phyloP scores from a whole-genome alignment of 768 basidiomycete species.

The Xerocomus brunneocitrinus region DNA sequence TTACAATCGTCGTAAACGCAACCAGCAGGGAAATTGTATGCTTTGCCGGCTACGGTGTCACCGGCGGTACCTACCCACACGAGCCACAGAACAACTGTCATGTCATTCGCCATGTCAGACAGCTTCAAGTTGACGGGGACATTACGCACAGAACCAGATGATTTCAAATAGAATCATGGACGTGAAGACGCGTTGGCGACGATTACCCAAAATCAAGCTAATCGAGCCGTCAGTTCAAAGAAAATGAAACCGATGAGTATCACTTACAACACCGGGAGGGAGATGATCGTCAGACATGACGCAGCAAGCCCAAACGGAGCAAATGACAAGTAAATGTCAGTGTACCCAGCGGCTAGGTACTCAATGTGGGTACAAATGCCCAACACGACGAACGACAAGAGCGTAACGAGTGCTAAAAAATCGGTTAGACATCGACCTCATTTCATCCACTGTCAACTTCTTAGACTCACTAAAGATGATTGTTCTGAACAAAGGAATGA shows the following conservation, averaged over 20 bases:
- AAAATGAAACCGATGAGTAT: neutral
- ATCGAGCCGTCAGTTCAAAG: neutral
- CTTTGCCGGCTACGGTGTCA: conserved; percentile 5
- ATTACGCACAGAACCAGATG: conserved; percentile 25
- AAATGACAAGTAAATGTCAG: conserved; percentile 2
- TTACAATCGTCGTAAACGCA: conserved; percentile 11
- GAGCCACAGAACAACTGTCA: conserved; percentile 20
- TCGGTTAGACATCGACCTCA: neutral
- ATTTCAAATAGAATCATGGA: conserved; percentile 24
- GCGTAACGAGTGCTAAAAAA: conserved; percentile 10
- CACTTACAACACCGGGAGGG: conserved; percentile 26
- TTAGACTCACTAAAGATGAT: conserved; percentile 20
- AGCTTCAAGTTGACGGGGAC: neutral
- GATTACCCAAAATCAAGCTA: conserved; percentile 16
- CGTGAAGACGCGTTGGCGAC: conserved; percentile 10
- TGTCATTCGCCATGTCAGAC: neutral
- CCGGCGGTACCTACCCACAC: conserved; percentile 19
- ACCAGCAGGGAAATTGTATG: conserved; percentile 15
- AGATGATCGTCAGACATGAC: conserved; percentile 13
- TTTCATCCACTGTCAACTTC: neutral
- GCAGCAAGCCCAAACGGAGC: conserved; percentile 14
- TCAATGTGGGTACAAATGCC: conserved; percentile 21
- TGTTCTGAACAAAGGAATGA: conserved; percentile 24
- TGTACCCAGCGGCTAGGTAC: conserved; percentile 8
- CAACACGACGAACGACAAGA: conserved; percentile 17